Percentiles rank a stretch among this genome's conserved stretches.
phyloP scores from a whole-genome alignment of 2,329 filamentous ascomycete genomes.

The Monosporascus cannonballus region DNA sequence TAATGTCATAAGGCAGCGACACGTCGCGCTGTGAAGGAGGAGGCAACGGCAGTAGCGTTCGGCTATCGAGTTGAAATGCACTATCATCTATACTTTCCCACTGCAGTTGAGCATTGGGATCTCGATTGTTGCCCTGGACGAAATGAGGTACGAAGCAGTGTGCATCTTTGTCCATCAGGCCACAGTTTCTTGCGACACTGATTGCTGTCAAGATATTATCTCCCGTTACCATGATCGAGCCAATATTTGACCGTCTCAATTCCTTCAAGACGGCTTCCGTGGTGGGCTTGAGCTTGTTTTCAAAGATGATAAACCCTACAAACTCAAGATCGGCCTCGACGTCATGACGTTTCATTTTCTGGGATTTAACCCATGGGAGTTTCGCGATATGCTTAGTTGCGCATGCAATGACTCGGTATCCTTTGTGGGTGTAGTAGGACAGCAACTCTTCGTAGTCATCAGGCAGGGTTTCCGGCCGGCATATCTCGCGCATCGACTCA shows the following conservation, averaged over 20 bases:
- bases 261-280: slow-evolving; percentile 79
- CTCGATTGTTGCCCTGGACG: slow-evolving; percentile 61
- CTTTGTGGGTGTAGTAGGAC: slow-evolving; percentile 87
- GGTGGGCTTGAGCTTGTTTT: slow-evolving; percentile 93
- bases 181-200: slow-evolving; percentile 87
- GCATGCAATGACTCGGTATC: slow-evolving; percentile 93
- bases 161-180: slow-evolving; percentile 70
- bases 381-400: slow-evolving; percentile 84
- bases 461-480: slow-evolving; percentile 76
- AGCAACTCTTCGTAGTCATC: slow-evolving; percentile 84
- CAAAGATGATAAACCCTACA: slow-evolving; percentile 94
- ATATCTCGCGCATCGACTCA: slow-evolving; percentile 94
- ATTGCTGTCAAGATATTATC: slow-evolving; percentile 97
- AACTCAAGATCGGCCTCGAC: slow-evolving; percentile 83
- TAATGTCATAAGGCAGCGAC: slow-evolving; percentile 79
- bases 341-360: slow-evolving; percentile 85
- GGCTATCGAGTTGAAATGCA: slow-evolving; percentile 68
- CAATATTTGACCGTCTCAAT: slow-evolving; percentile 74
- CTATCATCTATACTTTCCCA: slow-evolving; percentile 97
- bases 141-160: slow-evolving; percentile 95
- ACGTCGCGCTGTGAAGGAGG: slow-evolving; percentile 66
- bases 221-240: slow-evolving; percentile 92
- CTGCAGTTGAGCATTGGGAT: slow-evolving; percentile 64
- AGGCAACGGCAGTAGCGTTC: slow-evolving; percentile 71
- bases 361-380: slow-evolving; percentile 87